Conservation (phyloP, 148 eudicot species). For the Persicaria tinctoria region DNA sequence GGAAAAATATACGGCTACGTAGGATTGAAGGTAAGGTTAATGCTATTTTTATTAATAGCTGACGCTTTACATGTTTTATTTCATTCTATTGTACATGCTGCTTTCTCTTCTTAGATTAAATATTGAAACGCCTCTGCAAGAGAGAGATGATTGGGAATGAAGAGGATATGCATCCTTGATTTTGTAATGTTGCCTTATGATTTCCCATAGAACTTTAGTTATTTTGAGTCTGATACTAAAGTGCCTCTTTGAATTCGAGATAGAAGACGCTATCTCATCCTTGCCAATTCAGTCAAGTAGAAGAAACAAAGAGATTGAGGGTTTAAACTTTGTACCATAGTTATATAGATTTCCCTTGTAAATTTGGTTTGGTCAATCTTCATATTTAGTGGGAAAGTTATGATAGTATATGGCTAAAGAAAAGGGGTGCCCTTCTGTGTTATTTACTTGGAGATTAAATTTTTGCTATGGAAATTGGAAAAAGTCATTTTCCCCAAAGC, state of each 20-base stretch:
- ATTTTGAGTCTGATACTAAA: not conserved
- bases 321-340: not conserved
- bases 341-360: not conserved
- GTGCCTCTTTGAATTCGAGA: too few species aligned
- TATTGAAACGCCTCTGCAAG: not conserved
- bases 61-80: not conserved
- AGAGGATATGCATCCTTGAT: not conserved
- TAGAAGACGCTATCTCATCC: not conserved
- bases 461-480: too few species aligned
- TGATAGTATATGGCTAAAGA: not conserved
- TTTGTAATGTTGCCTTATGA: not conserved
- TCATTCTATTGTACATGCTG: not conserved
- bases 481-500: too few species aligned
- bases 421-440: not conserved
- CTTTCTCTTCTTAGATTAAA: not conserved
- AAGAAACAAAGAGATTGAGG: not conserved
- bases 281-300: not conserved
- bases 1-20: slow-evolving; percentile 90
- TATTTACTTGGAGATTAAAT: too few species aligned
- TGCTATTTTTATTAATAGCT: not conserved
- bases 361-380: not conserved
- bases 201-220: not conserved
- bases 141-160: not conserved
- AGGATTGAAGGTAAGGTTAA: slow-evolving; percentile 60
- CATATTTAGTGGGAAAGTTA: not conserved